phyloP scores from a whole-genome alignment of 352 stramenopile genomes.

The Globisporangium takayamanum region DNA sequence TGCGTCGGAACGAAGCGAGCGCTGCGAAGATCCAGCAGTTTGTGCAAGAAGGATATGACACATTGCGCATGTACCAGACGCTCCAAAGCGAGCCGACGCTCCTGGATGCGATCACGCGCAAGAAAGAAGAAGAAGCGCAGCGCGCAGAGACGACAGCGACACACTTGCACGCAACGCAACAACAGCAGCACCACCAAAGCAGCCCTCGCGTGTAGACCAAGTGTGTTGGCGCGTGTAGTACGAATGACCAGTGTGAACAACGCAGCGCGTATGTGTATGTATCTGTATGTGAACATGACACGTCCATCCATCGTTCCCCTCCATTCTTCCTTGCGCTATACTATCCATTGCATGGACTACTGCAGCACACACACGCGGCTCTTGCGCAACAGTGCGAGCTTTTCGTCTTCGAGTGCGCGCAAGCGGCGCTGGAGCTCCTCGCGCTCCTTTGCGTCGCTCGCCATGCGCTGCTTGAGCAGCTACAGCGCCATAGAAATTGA shows the following conservation, averaged over 20 bases:
- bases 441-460: slow-evolving; percentile 40
- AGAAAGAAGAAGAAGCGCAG: slow-evolving; percentile 20
- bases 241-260: no score
- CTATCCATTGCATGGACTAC: slow-evolving; percentile 13
- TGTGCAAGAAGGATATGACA: slow-evolving; percentile 44
- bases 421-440: slow-evolving; percentile 50
- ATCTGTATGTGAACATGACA: neutral
- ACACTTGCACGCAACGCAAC: neutral
- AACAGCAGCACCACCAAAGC: neutral
- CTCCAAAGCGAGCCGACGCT: slow-evolving; percentile 36
- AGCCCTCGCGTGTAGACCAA: neutral
- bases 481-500: no score
- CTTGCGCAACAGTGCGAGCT: slow-evolving; percentile 47
- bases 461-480: slow-evolving; percentile 40
- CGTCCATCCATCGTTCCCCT: neutral
- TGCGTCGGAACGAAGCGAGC: slow-evolving; percentile 49
- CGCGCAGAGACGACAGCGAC: neutral
- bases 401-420: slow-evolving; percentile 47
- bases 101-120: slow-evolving; percentile 53
- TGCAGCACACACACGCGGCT: slow-evolving; percentile 47
- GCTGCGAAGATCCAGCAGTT: slow-evolving; percentile 28
- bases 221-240: neutral
- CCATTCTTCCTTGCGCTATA: neutral
- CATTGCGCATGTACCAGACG: slow-evolving; percentile 53
- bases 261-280: slow-evolving; percentile 3